Evolutionary conservation across 2,329 filamentous ascomycete species (phyloP), one percentile per base, ranked within the genome.

Genomic region (Coniochaeta sp.): DNA sequence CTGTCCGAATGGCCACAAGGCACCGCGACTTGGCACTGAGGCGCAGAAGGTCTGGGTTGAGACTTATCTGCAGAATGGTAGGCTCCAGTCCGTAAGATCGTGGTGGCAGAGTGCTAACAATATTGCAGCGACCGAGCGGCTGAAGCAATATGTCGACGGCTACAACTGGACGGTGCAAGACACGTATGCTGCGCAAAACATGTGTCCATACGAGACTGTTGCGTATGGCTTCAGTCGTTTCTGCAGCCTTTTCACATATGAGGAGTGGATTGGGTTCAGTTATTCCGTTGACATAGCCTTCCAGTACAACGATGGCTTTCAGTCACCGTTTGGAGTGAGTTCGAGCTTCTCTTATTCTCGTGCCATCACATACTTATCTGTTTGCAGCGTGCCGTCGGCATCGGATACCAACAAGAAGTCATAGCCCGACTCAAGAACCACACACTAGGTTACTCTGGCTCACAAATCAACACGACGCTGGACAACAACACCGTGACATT

Each of bases 131-230:
- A 83, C 81, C 8, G 65, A 72, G 16, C 78, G 86, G 2, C 75
- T 91, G 50, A 72, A 76, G 27, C 65, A 69, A 4, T 68, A 83
- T 66, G 72, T 83, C 0, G 65, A 76, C 1, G 74, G 73, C 18
- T 76, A 83, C 61, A 78, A 85, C 51, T 89, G 86, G 82, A 85
- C 79, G 1, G 61, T 79, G 3, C 66, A 73, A 3, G 83, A 87
- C 60, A 78, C 78, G 0, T 87, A 85, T 65, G 80, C 84, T 16
- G 82, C 82, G 0, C 87, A 91, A 65, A 83, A 75, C 3, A 74
- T 91, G 63, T 91, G 87, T 59, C 82, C 87, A 0, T 91, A 91
- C 61, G 87, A 91, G 65, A 89, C 85, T 0, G 77, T 69, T 10
- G 82, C 85, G 1, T 83, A 86, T 53, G 87, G 87, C 20, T 91